Percentiles rank a stretch among this genome's conserved stretches.
Evolutionary conservation across 495 filamentous ascomycete species (phyloP).

Genomic region (Rostrohypoxylon terebratum): DNA sequence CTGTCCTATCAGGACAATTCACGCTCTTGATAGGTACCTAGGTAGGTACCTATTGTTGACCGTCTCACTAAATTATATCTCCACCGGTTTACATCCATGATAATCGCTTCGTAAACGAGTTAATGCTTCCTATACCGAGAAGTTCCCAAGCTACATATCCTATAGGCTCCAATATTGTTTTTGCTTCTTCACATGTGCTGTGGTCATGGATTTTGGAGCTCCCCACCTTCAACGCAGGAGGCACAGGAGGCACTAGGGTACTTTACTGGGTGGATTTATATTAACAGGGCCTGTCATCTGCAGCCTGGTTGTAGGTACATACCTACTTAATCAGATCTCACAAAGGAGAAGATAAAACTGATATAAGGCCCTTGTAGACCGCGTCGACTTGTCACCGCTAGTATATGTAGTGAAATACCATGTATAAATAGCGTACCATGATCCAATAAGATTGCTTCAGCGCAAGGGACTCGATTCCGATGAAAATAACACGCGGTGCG

Average conservation of each 20-base stretch:
- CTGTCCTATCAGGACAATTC: background rate
- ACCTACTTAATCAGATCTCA: background rate
- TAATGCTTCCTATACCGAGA: background rate
- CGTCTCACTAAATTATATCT: background rate
- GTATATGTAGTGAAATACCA: background rate
- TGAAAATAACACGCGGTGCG: background rate
- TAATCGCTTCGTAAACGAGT: constrained; percentile 7
- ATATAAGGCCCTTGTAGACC: constrained; percentile 1
- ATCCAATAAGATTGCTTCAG: constrained; percentile 1
- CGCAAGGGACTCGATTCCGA: background rate
- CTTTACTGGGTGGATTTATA: background rate
- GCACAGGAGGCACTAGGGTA: background rate
- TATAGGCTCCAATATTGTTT: background rate
- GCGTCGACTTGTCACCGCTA: background rate
- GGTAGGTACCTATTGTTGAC: background rate
- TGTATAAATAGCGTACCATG: background rate
- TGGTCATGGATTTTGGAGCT: background rate
- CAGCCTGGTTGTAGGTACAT: background rate
- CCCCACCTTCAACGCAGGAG: background rate
- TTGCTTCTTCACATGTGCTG: background rate
- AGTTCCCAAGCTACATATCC: background rate
- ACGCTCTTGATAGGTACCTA: background rate
- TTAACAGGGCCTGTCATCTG: background rate
- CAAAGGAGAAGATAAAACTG: background rate
- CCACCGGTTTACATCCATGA: background rate